These are phyloP conservation scores for Davidsoniella virescens DNA, from an alignment of 2,329 filamentous ascomycete genomes.

Conservation along the genomic window DNA sequence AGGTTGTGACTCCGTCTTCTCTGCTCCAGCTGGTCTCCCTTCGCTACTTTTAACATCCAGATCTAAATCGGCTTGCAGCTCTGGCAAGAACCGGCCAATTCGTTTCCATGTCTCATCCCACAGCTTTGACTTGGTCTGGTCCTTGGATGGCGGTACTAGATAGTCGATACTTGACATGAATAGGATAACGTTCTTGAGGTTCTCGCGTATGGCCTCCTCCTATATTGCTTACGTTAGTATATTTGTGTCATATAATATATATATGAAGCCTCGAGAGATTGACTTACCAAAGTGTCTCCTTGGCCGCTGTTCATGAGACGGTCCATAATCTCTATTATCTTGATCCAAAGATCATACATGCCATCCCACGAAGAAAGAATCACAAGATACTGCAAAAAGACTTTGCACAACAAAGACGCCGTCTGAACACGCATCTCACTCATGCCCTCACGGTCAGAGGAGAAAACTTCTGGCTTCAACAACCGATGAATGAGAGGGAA, in stretches of 20 bases:
- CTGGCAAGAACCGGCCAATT: conserved; percentile 48
- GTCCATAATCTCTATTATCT: conserved; percentile 88
- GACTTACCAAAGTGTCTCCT: conserved; percentile 66
- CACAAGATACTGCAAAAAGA: conserved; percentile 86
- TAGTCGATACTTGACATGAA: conserved; percentile 88
- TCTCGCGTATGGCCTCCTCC: conserved; percentile 91
- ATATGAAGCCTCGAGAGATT: background rate
- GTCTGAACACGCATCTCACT: conserved; percentile 86
- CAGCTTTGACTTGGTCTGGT: conserved; percentile 37
- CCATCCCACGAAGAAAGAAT: conserved; percentile 72
- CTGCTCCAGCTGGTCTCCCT: background rate
- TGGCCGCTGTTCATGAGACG: conserved; percentile 91
- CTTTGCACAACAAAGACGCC: conserved; percentile 81
- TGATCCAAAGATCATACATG: conserved; percentile 81
- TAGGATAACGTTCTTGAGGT: conserved; percentile 85
- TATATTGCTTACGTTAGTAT: conserved; percentile 21
- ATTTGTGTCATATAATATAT: background rate
- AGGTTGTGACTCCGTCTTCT: background rate
- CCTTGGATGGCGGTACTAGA: conserved; percentile 51
- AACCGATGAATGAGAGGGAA: conserved; percentile 80
- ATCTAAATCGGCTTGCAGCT: conserved; percentile 39
- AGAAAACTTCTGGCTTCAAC: conserved; percentile 87
- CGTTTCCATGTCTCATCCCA: conserved; percentile 50
- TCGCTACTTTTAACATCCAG: conserved; percentile 26
- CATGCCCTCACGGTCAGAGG: conserved; percentile 83